Conservation (phyloP, 805 yeast species). For the Kregervanrija fluxuum region DNA sequence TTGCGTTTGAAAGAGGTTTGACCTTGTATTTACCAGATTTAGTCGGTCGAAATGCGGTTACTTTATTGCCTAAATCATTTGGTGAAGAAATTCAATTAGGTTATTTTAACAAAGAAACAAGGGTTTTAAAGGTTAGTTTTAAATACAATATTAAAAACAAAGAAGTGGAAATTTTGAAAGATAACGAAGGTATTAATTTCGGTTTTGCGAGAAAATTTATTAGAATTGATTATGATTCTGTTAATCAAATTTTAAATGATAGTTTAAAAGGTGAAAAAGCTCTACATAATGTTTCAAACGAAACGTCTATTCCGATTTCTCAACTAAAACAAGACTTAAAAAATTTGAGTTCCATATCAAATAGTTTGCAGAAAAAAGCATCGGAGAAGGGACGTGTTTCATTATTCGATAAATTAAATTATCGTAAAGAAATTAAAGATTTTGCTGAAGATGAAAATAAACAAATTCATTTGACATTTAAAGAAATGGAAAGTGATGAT, state of each 20-base stretch:
- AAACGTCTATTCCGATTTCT: slow-evolving; percentile 1
- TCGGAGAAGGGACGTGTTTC: slow-evolving; percentile 30
- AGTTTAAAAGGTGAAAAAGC: slow-evolving; percentile 3
- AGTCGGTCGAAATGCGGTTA: slow-evolving; percentile 37
- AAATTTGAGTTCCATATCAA: slow-evolving; percentile 28
- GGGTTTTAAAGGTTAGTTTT: slow-evolving; percentile 40
- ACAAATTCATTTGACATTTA: slow-evolving; percentile 18
- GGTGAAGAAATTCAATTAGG: slow-evolving; percentile 34
- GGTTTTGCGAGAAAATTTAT: slow-evolving; percentile 41
- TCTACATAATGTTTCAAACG: slow-evolving; percentile 5
- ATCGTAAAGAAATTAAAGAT: slow-evolving; percentile 17
- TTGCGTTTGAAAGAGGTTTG: slow-evolving; percentile 53
- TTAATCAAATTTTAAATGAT: slow-evolving; percentile 41
- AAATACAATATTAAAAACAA: slow-evolving; percentile 20
- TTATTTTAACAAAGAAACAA: slow-evolving; percentile 38
- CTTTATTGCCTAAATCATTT: slow-evolving; percentile 61
- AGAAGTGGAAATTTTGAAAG: slow-evolving; percentile 11
- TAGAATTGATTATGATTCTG: slow-evolving; percentile 55
- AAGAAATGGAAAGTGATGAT: slow-evolving; percentile 12
- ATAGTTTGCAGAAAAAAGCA: slow-evolving; percentile 25
- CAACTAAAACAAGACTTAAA: slow-evolving; percentile 28
- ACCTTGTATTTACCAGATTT: slow-evolving; percentile 63
- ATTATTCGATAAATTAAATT: slow-evolving; percentile 13
- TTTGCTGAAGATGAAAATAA: slow-evolving; percentile 19
- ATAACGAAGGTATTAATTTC: slow-evolving; percentile 29